phyloP scores from a whole-genome alignment of 2,329 filamentous ascomycete species.

The Penicillium vulpinum region DNA sequence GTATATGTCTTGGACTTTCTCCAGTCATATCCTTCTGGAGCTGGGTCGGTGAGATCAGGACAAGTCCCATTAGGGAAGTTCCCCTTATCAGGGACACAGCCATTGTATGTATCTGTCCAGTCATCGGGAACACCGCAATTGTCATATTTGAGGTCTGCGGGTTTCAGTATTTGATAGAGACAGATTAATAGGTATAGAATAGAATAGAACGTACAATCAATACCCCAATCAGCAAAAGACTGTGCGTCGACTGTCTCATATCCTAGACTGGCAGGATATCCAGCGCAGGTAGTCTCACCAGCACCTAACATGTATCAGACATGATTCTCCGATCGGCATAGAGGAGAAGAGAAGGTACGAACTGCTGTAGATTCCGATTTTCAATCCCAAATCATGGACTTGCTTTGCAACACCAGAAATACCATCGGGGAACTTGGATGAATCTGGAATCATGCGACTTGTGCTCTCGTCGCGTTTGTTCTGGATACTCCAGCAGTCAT shows the following conservation, averaged over 20 bases:
- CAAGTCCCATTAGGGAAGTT: conserved; percentile 46
- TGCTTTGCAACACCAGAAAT: conserved; percentile 56
- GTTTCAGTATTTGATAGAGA: neutral
- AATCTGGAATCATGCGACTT: conserved; percentile 49
- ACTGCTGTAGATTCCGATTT: conserved; percentile 64
- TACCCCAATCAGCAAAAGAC: conserved; percentile 59
- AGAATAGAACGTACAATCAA: conserved; percentile 48
- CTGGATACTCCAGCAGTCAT: conserved; percentile 62
- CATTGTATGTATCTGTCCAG: conserved; percentile 42
- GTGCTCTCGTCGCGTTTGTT: conserved; percentile 45
- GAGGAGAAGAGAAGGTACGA: neutral
- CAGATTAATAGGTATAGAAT: no score
- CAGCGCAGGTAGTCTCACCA: conserved; percentile 52
- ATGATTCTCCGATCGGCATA: fast-evolving
- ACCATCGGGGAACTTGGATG: conserved; percentile 58
- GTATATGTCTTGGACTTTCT: conserved; percentile 48
- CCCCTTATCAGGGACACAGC: conserved; percentile 44
- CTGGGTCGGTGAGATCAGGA: conserved; percentile 34
- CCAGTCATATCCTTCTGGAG: conserved; percentile 55
- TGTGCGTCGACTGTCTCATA: conserved; percentile 60
- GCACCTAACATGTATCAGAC: conserved; percentile 24
- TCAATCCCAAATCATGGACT: conserved; percentile 59
- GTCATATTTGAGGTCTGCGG: conserved; percentile 57
- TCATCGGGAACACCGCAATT: conserved; percentile 51
- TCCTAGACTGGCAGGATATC: conserved; percentile 58